Percentiles rank a stretch among this genome's conserved stretches.
Evolutionary conservation across 73 alveolate genomes (phyloP).

Genomic region (Paramecium caudatum): DNA sequence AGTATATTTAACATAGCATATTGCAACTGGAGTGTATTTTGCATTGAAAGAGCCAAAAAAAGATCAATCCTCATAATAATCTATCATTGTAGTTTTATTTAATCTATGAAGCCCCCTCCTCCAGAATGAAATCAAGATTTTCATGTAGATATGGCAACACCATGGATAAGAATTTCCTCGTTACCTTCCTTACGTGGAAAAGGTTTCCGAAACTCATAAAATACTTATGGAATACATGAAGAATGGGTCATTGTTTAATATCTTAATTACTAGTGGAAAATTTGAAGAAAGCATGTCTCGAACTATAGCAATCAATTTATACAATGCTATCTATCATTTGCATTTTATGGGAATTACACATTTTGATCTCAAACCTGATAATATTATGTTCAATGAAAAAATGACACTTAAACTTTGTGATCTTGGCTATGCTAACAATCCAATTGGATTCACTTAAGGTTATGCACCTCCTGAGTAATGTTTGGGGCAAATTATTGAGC

Average conservation of each 20-base stretch:
- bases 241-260: neutral
- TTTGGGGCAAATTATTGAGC: neutral
- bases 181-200: slow-evolving; percentile 20
- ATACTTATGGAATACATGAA: slow-evolving; percentile 37
- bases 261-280: neutral
- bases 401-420: slow-evolving; percentile 67
- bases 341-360: slow-evolving; percentile 85
- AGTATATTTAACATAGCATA: neutral
- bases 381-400: slow-evolving; percentile 74
- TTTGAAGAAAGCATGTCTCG: neutral
- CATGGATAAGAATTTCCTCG: neutral
- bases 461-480: slow-evolving; percentile 45
- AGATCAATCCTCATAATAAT: neutral
- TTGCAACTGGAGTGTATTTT: neutral
- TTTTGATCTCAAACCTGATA: slow-evolving; percentile 93
- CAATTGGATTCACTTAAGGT: slow-evolving; percentile 30
- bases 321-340: slow-evolving; percentile 40
- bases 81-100: neutral
- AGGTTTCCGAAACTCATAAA: neutral
- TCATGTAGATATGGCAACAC: neutral
- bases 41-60: slow-evolving; percentile 27
- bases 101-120: neutral
- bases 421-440: slow-evolving; percentile 72
- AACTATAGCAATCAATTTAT: neutral
- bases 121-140: slow-evolving; percentile 3